These are phyloP conservation scores for Salix suchowensis DNA, from an alignment of 345 rosid genomes.

Conservation along the genomic window DNA sequence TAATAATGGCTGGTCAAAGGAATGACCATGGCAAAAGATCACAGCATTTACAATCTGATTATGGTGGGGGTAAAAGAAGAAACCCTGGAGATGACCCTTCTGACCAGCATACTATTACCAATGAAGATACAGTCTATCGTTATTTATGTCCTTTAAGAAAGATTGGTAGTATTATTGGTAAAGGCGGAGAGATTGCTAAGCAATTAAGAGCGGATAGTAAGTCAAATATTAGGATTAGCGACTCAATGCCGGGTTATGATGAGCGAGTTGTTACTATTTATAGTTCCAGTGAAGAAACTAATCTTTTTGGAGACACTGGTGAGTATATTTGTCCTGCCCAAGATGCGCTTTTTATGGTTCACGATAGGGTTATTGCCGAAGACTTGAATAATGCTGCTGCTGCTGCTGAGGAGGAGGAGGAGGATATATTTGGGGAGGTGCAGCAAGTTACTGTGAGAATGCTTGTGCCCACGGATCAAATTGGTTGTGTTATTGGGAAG, in stretches of 20 bases:
- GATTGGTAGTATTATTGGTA: constrained; percentile 33
- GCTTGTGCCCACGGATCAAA: constrained; percentile 35
- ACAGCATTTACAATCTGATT: constrained; percentile 21
- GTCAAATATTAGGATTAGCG: constrained; percentile 29
- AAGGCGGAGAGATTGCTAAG: constrained; percentile 33
- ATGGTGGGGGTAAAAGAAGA: constrained; percentile 31
- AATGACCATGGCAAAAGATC: constrained; percentile 34
- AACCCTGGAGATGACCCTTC: constrained; percentile 26
- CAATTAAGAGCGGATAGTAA: constrained; percentile 28
- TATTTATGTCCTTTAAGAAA: constrained; percentile 30
- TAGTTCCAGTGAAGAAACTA: constrained; percentile 24
- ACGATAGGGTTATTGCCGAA: constrained; percentile 28
- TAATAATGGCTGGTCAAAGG: constrained; percentile 27
- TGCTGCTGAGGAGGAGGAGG: constrained; percentile 4
- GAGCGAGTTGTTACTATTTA: constrained; percentile 30
- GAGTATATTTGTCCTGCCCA: constrained; percentile 27
- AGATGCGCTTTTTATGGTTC: constrained; percentile 33
- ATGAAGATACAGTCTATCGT: constrained; percentile 33
- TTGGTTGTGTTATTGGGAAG: constrained; percentile 33
- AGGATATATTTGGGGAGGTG: neutral
- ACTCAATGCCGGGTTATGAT: constrained; percentile 26
- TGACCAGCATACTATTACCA: constrained; percentile 17
- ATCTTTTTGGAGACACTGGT: constrained; percentile 22
- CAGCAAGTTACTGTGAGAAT: constrained; percentile 24
- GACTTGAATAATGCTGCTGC: constrained; percentile 3